Percentiles rank a stretch among this genome's conserved stretches.
phyloP scores from a whole-genome alignment of 1,284 basidiomycete species.

The Tilletia walkeri region DNA sequence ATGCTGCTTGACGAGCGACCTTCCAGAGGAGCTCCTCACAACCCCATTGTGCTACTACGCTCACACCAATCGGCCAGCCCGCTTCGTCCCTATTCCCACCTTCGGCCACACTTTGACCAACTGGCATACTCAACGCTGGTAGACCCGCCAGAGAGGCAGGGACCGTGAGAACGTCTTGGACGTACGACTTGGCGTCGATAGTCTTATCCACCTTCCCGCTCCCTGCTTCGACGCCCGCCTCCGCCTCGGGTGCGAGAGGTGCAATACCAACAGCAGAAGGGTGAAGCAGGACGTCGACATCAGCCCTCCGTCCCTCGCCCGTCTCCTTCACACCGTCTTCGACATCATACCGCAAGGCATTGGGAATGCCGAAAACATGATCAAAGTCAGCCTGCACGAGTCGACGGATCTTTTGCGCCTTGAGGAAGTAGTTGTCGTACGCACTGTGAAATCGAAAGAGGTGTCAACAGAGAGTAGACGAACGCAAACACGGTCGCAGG shows the following conservation, averaged over 20 bases:
- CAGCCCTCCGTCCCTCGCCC: slow-evolving; percentile 39
- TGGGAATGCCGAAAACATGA: slow-evolving; percentile 65
- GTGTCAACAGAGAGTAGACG: neutral
- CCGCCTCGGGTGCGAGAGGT: slow-evolving; percentile 29
- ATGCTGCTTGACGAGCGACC: slow-evolving; percentile 57
- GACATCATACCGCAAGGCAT: slow-evolving; percentile 57
- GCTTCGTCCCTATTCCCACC: slow-evolving; percentile 51
- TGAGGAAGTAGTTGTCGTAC: slow-evolving; percentile 93
- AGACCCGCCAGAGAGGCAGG: slow-evolving; percentile 86
- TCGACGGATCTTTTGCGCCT: slow-evolving; percentile 78
- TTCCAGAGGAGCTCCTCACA: slow-evolving; percentile 68
- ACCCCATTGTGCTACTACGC: slow-evolving; percentile 87
- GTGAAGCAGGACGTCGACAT: slow-evolving; percentile 77
- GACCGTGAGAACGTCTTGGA: slow-evolving; percentile 88
- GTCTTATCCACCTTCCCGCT: neutral
- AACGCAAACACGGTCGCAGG: too few relatives aligned
- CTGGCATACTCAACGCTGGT: slow-evolving; percentile 75
- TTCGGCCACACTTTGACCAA: neutral
- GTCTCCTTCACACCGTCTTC: slow-evolving; percentile 51
- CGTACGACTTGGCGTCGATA: slow-evolving; percentile 60
- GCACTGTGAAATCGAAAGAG: slow-evolving; percentile 62
- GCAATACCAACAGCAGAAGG: slow-evolving; percentile 59
- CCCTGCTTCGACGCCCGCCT: neutral
- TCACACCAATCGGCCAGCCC: slow-evolving; percentile 79
- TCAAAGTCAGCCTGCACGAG: slow-evolving; percentile 74